These are phyloP conservation scores for Sarocladiaceae sp. DNA, from an alignment of 2,329 filamentous ascomycete genomes.

Conservation along the genomic window DNA sequence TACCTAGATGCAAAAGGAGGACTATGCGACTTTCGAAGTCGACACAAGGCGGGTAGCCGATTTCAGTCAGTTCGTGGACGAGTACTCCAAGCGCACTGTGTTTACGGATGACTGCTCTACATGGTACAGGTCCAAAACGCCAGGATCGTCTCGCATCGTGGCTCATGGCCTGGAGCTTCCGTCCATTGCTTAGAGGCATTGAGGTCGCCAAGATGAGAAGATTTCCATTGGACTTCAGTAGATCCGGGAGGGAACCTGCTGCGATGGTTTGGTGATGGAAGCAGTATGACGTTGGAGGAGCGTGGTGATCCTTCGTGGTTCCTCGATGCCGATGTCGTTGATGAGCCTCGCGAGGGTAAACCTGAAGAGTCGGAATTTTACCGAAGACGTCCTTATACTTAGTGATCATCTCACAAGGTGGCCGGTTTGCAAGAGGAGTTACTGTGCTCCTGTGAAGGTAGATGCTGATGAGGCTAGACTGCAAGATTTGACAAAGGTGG, in stretches of 20 bases:
- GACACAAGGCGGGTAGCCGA: conserved; percentile 43
- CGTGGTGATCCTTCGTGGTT: neutral
- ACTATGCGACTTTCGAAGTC: conserved; percentile 7
- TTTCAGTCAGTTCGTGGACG: conserved; percentile 45
- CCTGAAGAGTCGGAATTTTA: neutral
- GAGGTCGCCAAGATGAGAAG: conserved; percentile 40
- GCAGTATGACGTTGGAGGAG: neutral
- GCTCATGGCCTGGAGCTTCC: conserved; percentile 45
- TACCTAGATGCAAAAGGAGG: conserved; percentile 39
- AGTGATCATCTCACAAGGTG: no score
- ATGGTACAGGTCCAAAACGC: conserved; percentile 50
- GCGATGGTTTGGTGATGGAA: neutral
- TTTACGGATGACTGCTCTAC: conserved; percentile 44
- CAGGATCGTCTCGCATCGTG: conserved; percentile 37
- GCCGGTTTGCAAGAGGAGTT: no score
- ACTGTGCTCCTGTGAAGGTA: neutral
- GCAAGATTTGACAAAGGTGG: no score
- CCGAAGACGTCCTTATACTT: neutral
- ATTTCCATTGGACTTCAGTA: conserved; percentile 22
- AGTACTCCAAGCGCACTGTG: conserved; percentile 45
- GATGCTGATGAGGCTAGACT: neutral
- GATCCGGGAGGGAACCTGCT: neutral
- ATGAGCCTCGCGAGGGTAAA: neutral
- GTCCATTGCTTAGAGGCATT: conserved; percentile 46
- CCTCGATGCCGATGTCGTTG: neutral